A percentile compares a stretch with the other conserved stretches of the same genome.
These are phyloP conservation scores for Curvularia sp. DNA, from an alignment of 2,329 filamentous ascomycete species.

Conservation along the genomic window DNA sequence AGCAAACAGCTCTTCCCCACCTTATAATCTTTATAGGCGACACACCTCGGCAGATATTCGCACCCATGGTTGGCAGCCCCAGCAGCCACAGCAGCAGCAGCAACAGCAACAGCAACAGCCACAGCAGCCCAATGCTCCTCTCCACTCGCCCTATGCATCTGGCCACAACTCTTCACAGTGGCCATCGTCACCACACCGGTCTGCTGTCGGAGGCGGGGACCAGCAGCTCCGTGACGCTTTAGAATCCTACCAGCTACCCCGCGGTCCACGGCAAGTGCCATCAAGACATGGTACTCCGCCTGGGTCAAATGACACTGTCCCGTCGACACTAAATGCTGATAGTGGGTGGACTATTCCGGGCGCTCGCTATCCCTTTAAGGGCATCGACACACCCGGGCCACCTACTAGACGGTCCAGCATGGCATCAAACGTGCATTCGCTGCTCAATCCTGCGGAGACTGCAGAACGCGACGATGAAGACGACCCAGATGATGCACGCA, in stretches of 20 bases:
- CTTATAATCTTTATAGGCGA: slow-evolving; percentile 75
- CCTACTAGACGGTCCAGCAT: slow-evolving; percentile 74
- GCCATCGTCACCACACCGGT: slow-evolving; percentile 69
- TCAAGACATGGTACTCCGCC: slow-evolving; percentile 64
- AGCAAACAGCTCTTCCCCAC: slow-evolving; percentile 58
- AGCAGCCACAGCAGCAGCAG: slow-evolving; percentile 43
- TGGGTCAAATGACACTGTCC: slow-evolving; percentile 56
- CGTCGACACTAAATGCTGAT: slow-evolving; percentile 60
- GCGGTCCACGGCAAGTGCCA: slow-evolving; percentile 58
- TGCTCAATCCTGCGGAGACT: slow-evolving; percentile 73
- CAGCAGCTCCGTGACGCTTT: slow-evolving; percentile 76
- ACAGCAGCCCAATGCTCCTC: slow-evolving; percentile 54
- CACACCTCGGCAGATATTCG: slow-evolving; percentile 97
- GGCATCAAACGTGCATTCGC: slow-evolving; percentile 72
- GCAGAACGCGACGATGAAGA: slow-evolving; percentile 71
- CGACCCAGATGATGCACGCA: slow-evolving; percentile 66
- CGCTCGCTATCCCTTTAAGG: slow-evolving; percentile 58
- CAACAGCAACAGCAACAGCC: slow-evolving; percentile 62
- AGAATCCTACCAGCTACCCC: slow-evolving; percentile 71
- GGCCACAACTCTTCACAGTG: slow-evolving; percentile 68
- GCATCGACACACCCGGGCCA: slow-evolving; percentile 62
- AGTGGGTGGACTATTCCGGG: slow-evolving; percentile 64
- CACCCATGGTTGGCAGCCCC: slow-evolving; percentile 69
- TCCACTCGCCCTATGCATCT: slow-evolving; percentile 71
- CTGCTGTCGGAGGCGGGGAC: slow-evolving; percentile 58